Evolutionary conservation across 805 yeast genomes (phyloP).

Genomic region (Suhomyces vadensis): DNA sequence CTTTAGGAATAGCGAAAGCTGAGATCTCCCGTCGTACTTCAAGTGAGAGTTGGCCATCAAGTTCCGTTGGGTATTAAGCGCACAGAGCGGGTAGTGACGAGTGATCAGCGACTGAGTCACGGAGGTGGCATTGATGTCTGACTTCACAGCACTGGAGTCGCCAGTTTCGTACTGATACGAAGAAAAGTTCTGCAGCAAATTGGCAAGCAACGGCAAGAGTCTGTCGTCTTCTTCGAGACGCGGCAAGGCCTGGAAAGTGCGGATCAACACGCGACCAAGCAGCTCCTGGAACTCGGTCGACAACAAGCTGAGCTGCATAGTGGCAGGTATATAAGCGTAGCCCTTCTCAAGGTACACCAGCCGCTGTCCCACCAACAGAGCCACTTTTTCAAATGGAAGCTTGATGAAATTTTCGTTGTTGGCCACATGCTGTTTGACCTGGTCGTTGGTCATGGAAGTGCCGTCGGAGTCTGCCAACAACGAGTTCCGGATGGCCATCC

Average conservation of each 20-base stretch:
- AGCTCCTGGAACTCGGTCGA: constrained; percentile 63
- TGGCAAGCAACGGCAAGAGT: constrained; percentile 77
- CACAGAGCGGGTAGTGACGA: constrained; percentile 82
- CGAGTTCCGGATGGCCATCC: constrained; percentile 40
- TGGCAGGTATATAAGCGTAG: constrained; percentile 79
- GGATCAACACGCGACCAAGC: constrained; percentile 52
- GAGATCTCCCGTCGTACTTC: constrained; percentile 81
- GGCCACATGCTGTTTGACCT: constrained; percentile 49
- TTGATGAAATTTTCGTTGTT: constrained; percentile 68
- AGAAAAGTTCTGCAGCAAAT: constrained; percentile 59
- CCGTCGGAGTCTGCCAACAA: constrained; percentile 27
- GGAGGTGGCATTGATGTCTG: constrained; percentile 59
- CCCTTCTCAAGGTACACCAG: constrained; percentile 69
- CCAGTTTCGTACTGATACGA: constrained; percentile 53
- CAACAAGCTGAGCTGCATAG: constrained; percentile 71
- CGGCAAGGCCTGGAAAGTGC: constrained; percentile 77
- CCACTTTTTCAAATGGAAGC: constrained; percentile 83
- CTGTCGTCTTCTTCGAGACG: constrained; percentile 91
- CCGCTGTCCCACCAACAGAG: constrained; percentile 73
- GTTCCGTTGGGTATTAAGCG: constrained; percentile 63
- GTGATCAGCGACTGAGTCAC: constrained; percentile 55
- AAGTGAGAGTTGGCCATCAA: constrained; percentile 66
- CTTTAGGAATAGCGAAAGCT: constrained; percentile 78
- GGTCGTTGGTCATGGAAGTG: constrained; percentile 45
- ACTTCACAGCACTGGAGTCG: constrained; percentile 22